Evolutionary conservation across 345 rosid genomes (phyloP), one percentile per base, ranked within the genome.

Genomic region (Nephelium lappaceum): DNA sequence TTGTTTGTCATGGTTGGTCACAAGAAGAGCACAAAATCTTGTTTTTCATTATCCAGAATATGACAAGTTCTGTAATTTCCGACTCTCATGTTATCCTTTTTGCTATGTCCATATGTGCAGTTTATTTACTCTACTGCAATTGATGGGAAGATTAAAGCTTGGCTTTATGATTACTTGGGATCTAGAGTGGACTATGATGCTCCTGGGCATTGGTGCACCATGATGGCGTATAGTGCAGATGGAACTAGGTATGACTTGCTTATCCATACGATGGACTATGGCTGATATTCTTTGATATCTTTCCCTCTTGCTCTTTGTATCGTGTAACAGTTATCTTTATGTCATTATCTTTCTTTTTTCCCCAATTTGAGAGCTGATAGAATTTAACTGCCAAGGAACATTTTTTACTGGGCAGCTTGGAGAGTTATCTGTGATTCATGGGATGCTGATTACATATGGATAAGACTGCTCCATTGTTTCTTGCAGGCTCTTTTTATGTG

Each of bases 131-230:
- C 98, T 49, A 94, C 98, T n/a, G 93, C 95, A 49, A 79, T 88
- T 74, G 98, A 94, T 83, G 98, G 98, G 81, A 94, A 91, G 83
- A 94, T 94, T 67, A 94, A 92, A 80, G 95, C 98, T 71, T 94
- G 98, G 98, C 77, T 94, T 67, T 94, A 92, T 83, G 97, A 94
- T 71, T 75, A 84, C 81, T 21, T 85, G 81, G 97, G 98, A 49
- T 94, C 95, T 66, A 88, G 97, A 82, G 97, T 92, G 69, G 95
- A 92, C 81, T 94, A 92, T 87, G 94, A 91, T 88, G 98, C 98
- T 51, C 97, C 94, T 16, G 97, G 97, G 24, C 90, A 69, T 63
- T 91, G 90, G 88, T 91, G 89, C 73, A 91, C 96, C 31, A 88
- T 85, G 68, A 92, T 93, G 97, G 88, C 91, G n/a, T 93, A 94